Evolutionary conservation across 2,329 filamentous ascomycete species (phyloP).

Genomic region (Zymoseptoria pseudotritici): DNA sequence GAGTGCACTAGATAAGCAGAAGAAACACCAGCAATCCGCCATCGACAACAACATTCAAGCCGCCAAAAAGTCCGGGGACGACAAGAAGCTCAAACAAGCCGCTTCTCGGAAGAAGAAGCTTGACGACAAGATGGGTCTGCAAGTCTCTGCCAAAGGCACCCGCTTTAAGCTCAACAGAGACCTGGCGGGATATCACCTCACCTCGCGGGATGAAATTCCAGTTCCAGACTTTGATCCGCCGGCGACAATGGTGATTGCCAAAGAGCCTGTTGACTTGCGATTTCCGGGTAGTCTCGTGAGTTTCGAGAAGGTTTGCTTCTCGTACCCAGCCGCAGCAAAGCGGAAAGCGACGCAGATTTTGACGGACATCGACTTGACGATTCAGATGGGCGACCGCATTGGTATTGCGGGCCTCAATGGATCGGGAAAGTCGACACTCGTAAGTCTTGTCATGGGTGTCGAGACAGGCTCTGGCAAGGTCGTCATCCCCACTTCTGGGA

Average conservation of each 20-base stretch:
- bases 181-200: constrained; percentile 51
- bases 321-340: constrained; percentile 44
- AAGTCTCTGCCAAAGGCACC: constrained; percentile 63
- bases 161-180: constrained; percentile 78
- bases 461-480: constrained; percentile 1
- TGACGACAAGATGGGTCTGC: constrained; percentile 70
- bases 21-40: constrained; percentile 70
- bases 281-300: constrained; percentile 63
- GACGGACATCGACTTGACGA: constrained; percentile 57
- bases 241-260: constrained; percentile 52
- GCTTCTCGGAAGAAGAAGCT: constrained; percentile 79
- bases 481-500: constrained; percentile 53
- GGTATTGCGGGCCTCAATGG: constrained; percentile 75
- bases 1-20: constrained; percentile 73
- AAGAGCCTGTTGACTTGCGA: constrained; percentile 29
- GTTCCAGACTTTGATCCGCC: constrained; percentile 53
- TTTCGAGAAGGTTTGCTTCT: constrained; percentile 61
- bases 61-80: constrained; percentile 69
- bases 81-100: constrained; percentile 79
- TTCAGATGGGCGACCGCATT: constrained; percentile 66
- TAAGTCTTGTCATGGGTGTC: constrained; percentile 60
- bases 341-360: constrained; percentile 41
- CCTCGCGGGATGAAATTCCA: constrained; percentile 61
- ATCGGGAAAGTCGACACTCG: constrained; percentile 71
- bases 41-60: constrained; percentile 67